Base-by-base conservation (phyloP, 2,329 filamentous ascomycete genomes). In the Arthrobotrys sinensis region DNA sequence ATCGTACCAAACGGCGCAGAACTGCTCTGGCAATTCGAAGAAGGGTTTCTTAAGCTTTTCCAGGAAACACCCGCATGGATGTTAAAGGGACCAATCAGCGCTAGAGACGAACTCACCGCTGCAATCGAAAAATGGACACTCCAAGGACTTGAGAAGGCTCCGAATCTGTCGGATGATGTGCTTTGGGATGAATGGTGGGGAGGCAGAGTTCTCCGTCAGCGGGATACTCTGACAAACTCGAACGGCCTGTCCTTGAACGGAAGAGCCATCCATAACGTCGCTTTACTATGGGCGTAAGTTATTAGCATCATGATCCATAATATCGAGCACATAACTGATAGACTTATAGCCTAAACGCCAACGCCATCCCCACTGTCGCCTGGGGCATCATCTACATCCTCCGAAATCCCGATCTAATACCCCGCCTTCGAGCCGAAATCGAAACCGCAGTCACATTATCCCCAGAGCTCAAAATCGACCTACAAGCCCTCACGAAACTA, bases 121-220 rank as follows among this genome's bases (percentile, higher is more conserved):
- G 40, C 11, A 6, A 43, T 76, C 19, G 72, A 76, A 19, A 64
- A 38, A 38, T 76, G 72, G 72, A 57, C 68, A 12, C 7, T 50
- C 11, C 64, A 64, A 32, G 72, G 19, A 4, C 10, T 16, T 1
- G 46, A 76, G 19, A 63, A 76, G 8, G 72, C 48, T 7, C 72
- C 72, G 11, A 28, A 36, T 14, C 21, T 76, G 6, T 28, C 72
- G 10, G 64, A 69, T 21, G 64, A 65, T 28, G 21, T 64, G 3
- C 8, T 55, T n/a, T 76, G 72, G 72, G 64, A 76, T 14, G 72
- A 76, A 45, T 76, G 65, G 64, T 76, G 72, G 72, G 72, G 72
- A 16, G 65, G 55, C 12, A 36, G 53, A 3, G 43, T 76, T 28
- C 40, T 57, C 2, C 63, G 72, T 28, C 62, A 76, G n/a, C 21